phyloP scores from a whole-genome alignment of 2,329 filamentous ascomycete genomes.

The Stagonosporopsis chrysanthemi region DNA sequence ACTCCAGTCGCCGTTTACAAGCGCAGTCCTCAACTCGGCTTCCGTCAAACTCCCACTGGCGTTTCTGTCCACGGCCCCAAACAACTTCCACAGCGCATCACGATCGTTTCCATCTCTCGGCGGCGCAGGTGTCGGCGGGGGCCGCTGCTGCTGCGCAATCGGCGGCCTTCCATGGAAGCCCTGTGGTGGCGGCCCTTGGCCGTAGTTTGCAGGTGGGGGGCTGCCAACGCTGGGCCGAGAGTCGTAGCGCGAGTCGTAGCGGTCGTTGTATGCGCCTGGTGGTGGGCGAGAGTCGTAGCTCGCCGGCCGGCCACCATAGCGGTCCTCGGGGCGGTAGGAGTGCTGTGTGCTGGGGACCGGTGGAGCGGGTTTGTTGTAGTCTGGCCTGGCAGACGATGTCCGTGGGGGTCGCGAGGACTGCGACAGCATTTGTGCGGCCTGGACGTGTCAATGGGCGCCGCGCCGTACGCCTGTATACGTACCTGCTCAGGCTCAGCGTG shows the following conservation, averaged over 20 bases:
- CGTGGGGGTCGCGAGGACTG: slow-evolving; percentile 43
- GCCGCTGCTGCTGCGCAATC: slow-evolving; percentile 55
- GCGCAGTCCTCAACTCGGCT: slow-evolving; percentile 82
- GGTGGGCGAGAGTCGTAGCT: slow-evolving; percentile 45
- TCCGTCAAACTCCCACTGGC: slow-evolving; percentile 85
- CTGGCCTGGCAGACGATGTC: slow-evolving; percentile 46
- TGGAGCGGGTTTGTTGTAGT: slow-evolving; percentile 55
- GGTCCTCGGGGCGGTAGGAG: slow-evolving; percentile 49
- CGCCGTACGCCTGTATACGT: slow-evolving; percentile 39
- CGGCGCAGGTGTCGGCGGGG: slow-evolving; percentile 57
- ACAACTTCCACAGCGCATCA: slow-evolving; percentile 79
- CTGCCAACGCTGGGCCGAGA: slow-evolving; percentile 50
- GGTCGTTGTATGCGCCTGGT: slow-evolving; percentile 51
- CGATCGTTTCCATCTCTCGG: slow-evolving; percentile 69
- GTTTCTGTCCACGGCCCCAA: slow-evolving; percentile 88
- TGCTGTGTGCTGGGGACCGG: slow-evolving; percentile 41
- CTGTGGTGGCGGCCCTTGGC: slow-evolving; percentile 63
- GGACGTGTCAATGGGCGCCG: slow-evolving; percentile 3
- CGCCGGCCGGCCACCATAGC: slow-evolving; percentile 38
- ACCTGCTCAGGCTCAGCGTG: slow-evolving; percentile 80
- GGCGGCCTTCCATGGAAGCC: slow-evolving; percentile 71
- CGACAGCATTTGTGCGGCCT: slow-evolving; percentile 55
- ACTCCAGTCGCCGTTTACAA: slow-evolving; percentile 96
- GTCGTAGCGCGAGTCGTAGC: slow-evolving; percentile 38
- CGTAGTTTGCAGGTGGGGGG: slow-evolving; percentile 58